Base-by-base conservation (phyloP, 2,329 filamentous ascomycete species). In the Hypoxylon sp. region DNA sequence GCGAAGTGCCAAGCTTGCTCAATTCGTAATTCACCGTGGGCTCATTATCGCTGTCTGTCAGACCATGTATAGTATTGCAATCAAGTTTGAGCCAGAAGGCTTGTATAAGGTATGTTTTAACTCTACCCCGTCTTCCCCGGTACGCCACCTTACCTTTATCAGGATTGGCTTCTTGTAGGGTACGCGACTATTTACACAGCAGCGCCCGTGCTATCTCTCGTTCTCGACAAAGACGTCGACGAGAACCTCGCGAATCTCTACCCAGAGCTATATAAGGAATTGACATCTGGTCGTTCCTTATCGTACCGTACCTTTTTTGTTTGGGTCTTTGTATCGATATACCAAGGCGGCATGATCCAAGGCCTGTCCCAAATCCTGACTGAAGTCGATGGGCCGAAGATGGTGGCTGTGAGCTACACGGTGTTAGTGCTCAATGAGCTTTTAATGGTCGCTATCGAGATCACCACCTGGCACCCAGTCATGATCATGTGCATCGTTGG, bases 111-210 rank as follows among this genome's bases (percentile, higher is more conserved):
- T 87, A 80, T 73, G 70, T 64, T 47, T 17, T 8, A 53, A 4
- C 22, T 26, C 19, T 29, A 13, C 42, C 22, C 31, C 35, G 11
- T 53, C 13, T 29, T 64, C 11, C 26, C 52, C 29, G 22, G 61
- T 35, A 48, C 67, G 17, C 17, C 11, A 48, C 24, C 74, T 81
- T 46, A 80, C 71, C 0, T 14, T 9, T 26, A 11, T 2, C 72
- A 91, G 83, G 94, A 98, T 78, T 99, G 95, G 94, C 88, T 99
- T 13, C 88, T 99, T 71, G 96, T 99, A 11, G 96, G 96, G 52
- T 99, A 99, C 78, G 94, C 94, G 0, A 99, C 96, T 0, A 86
- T 98, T 4, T 99, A 99, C 82, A 99, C 96, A 14, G 97, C 97
- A 79, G 87, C 89, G 14, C 96, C 96, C 0, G 96, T 99, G 35